Evolutionary conservation across 768 basidiomycete species (phyloP), one percentile per base, ranked within the genome.

Genomic region (Stropharia rugosoannulata): DNA sequence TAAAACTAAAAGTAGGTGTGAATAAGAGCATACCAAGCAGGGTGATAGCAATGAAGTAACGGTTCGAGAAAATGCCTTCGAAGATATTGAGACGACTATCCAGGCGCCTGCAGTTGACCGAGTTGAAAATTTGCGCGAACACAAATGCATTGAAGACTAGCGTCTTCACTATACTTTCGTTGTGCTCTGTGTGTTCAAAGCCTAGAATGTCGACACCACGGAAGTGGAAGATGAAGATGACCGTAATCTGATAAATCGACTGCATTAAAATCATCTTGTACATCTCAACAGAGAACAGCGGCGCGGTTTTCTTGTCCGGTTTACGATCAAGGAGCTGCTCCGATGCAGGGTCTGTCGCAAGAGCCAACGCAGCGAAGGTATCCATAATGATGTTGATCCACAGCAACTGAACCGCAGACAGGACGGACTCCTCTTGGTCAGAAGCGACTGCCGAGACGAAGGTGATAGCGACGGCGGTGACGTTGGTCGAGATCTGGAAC

Each of bases 321-420:
- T 91, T 90, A 65, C 96, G 87, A 53, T 97, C 80, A 42, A 99
- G 84, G 35, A 93, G 81, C 5, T 76, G 69, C 45, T 86, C 86
- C 1, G 87, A 84, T 0, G 97, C 95, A 8, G 95, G 95, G 70
- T 98, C 97, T 22, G 97, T 98, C 15, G 97, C 96, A 49, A 99
- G 84, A 11, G 97, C 97, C 49, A 98, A 85, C 22, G 97, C 97
- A 54, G 97, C 97, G 67, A 99, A 98, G 1, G 94, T 96, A 68
- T 97, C 95, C 95, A 96, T 96, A 70, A 96, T 96, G 59, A 98
- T 89, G 78, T 98, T 98, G 72, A 98, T 93, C 95, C 97, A 99
- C 18, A 99, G 84, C 5, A 99, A 75, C 68, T 99, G 97, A 1
- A 99, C 97, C 32, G 97, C 96, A 19, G 91, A 88, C 27, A 99